Conservation (phyloP, 2,329 filamentous ascomycete genomes). For the Venturia asperata region DNA sequence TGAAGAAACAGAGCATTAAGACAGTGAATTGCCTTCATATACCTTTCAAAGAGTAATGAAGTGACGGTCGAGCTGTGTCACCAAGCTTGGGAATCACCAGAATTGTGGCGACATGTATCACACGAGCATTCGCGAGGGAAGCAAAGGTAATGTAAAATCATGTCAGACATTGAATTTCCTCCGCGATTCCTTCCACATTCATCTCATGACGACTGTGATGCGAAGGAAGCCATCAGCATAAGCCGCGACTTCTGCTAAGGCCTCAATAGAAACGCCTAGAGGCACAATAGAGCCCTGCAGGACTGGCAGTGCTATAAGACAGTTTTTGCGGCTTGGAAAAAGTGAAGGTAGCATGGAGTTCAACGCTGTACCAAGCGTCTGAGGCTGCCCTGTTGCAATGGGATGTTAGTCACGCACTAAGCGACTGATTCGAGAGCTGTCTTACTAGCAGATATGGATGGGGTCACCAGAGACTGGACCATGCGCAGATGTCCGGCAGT, state of each 20-base stretch:
- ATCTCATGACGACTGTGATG: constrained; percentile 68
- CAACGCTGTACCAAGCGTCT: constrained; percentile 71
- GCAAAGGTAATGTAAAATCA: neutral
- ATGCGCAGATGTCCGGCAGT: constrained; percentile 39
- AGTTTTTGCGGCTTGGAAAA: constrained; percentile 80
- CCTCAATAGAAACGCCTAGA: constrained; percentile 70
- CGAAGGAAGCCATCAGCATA: constrained; percentile 93
- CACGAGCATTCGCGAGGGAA: no score
- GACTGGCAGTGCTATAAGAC: constrained; percentile 74
- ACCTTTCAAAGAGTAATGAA: no score
- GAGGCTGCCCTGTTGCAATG: constrained; percentile 40
- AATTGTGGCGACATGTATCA: neutral
- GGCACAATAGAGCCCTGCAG: constrained; percentile 81
- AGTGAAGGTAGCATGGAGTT: constrained; percentile 68
- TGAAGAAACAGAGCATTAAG: no score
- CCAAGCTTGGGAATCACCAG: neutral
- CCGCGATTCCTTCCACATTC: constrained; percentile 26
- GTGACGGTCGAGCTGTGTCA: no score
- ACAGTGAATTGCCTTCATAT: no score
- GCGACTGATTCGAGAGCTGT: constrained; percentile 20
- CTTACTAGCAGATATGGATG: constrained; percentile 37
- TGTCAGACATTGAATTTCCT: neutral
- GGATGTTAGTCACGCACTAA: constrained; percentile 20
- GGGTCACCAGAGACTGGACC: constrained; percentile 66
- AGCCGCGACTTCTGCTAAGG: constrained; percentile 71